Base-by-base conservation (phyloP, 805 yeast genomes). In the Pichia membranifaciens region DNA sequence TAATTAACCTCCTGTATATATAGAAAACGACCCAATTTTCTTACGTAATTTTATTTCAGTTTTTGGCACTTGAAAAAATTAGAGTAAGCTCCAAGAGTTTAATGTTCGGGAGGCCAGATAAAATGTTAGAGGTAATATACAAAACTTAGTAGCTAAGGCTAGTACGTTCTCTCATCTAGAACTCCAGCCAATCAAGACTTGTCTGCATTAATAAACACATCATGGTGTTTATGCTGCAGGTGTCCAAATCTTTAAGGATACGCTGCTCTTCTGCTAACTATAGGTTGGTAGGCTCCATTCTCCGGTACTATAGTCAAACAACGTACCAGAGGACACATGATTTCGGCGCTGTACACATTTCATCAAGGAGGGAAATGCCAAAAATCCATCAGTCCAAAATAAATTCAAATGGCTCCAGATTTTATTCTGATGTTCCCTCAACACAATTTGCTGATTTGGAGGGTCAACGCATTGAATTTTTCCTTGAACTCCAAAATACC, bases 401-500 rank as follows among this genome's bases (percentile, higher is more conserved):
- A 25, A 25, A 25, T 25, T 7, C 10, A 10, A 32, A 25, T 6
- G 8, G n/a, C 35, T 3, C 8, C 8, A 25, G 43, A 37, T 41
- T 40, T 20, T 37, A 46, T 31, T 41, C 45, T 9, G 33, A 43
- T 34, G 25, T 39, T 23, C 42, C 41, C n/a, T 18, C 44, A 12
- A 44, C 20, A 6, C 36, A 58, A 31, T 48, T 41, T 32, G 53
- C 55, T 8, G 57, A 58, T 41, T 42, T 53, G 12, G 51, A 42
- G 17, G 47, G 48, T 17, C 36, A 47, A 36, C 17, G 52, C 1
- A 33, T 52, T 23, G 51, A 52, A 29, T 38, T 42, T 21, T 49
- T 49, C 15, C 37, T 51, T 17, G 63, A 61, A n/a, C 51, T 63
- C 5, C 58, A 54, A 47, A 51, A 51, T n/a, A 54, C 61, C 4